Base-by-base conservation (phyloP, 306 rosid species). In the Luffa aegyptiaca region DNA sequence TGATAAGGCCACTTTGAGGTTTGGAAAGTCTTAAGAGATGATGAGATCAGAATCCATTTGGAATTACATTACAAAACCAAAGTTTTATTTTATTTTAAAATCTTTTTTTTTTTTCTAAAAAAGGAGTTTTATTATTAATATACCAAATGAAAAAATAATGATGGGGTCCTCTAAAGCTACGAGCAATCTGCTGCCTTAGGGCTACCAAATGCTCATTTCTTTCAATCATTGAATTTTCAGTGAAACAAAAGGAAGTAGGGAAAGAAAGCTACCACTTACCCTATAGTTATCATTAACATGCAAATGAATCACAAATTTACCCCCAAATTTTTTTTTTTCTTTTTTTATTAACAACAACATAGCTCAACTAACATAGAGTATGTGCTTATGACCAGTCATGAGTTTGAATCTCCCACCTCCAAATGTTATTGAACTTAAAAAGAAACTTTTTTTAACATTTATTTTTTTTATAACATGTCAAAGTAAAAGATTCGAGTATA, bases 181-280 rank as follows among this genome's bases (percentile, higher is more conserved):
- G 81, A 82, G 44, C 80, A 73, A 78, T 84, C 82, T 46, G 78
- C 84, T 37, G 63, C 52, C 82, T 10, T 20, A 75, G 46, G 37
- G 39, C 36, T 59, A 1, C 65, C 35, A 75, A 78, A 58, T 79
- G 76, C 65, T 80, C 20, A 73, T 59, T 73, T 84, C 87, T 59
- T 77, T 84, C 87, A 82, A 88, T 84, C 85, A 88, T 81, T 81
- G 78, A 21, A 62, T 65, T 70, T 65, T 51, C 65, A 72, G 69
- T 57, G 69, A 65, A 61, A 82, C 58, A 71, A 44, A 71, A 79
- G 52, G 33, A 20, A 9, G 33, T 36, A 69, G 49, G 49, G 51
- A n/a, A 13, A 72, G 37, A 53, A 61, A 70, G 53, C 55, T 70
- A 70, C 76, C 37, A 10, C 18, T 20, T 45, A 0, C 36, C 37